phyloP scores from a whole-genome alignment of 805 yeast genomes.

The Hanseniaspora osmophila region DNA sequence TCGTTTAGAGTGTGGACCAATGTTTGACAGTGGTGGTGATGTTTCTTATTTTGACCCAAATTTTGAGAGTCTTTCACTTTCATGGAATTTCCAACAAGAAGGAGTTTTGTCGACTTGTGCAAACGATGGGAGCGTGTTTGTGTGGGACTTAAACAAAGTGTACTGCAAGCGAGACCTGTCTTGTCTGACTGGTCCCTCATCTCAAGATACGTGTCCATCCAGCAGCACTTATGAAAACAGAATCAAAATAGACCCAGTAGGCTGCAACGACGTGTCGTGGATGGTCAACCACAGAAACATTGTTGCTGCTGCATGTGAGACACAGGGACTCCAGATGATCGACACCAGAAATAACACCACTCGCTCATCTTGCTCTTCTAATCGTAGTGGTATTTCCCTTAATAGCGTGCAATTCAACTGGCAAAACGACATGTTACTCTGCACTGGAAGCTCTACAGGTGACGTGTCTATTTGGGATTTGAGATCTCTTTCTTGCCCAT shows the following conservation, averaged over 20 bases:
- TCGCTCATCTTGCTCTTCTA: no score
- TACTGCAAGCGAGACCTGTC: conserved; percentile 9
- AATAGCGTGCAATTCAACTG: conserved; percentile 51
- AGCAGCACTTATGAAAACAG: conserved; percentile 11
- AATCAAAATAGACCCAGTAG: conserved; percentile 24
- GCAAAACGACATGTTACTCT: conserved; percentile 39
- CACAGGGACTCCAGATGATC: conserved; percentile 32
- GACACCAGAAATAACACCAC: conserved; percentile 43
- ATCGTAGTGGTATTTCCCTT: conserved; percentile 29
- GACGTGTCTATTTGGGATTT: conserved; percentile 49
- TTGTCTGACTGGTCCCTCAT: not conserved
- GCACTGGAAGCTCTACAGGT: conserved; percentile 55
- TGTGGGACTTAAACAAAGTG: conserved; percentile 52
- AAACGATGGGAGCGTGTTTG: conserved; percentile 44
- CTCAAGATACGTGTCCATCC: conserved; percentile 5
- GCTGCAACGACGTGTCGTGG: conserved; percentile 67
- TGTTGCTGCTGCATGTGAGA: conserved; percentile 58
- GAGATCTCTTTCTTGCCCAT: conserved; percentile 28
- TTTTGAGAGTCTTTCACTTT: conserved; percentile 47
- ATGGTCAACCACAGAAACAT: conserved; percentile 44
- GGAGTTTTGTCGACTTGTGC: conserved; percentile 50
- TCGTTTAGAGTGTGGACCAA: conserved; percentile 9
- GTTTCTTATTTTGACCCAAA: conserved; percentile 15
- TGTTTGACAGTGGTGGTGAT: no score
- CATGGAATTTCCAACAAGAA: conserved; percentile 56